Conservation (phyloP, 139 green algal genomes). For the Medakamo hakoo region DNA sequence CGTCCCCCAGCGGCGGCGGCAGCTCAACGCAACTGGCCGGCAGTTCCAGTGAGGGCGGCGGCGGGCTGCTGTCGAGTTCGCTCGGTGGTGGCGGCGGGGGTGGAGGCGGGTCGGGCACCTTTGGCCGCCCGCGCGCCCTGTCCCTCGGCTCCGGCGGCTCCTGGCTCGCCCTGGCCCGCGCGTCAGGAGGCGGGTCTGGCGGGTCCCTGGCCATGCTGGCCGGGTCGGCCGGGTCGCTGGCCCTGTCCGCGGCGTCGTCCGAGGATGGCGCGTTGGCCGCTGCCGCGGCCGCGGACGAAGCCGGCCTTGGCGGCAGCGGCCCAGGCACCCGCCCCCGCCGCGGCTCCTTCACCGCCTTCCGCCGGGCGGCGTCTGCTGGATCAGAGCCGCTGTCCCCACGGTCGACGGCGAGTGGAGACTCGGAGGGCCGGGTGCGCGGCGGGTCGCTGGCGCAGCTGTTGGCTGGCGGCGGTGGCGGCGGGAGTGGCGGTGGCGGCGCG, state of each 20-base stretch:
- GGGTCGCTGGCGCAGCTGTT: not conserved
- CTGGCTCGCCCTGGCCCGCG: not conserved
- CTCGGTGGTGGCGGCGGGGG: too few species aligned
- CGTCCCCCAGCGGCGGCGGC: not conserved
- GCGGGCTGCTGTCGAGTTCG: too few species aligned
- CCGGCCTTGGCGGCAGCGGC: too few species aligned
- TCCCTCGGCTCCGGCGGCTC: not conserved
- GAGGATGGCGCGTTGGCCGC: not conserved
- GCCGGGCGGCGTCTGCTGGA: not conserved
- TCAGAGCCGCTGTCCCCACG: not conserved
- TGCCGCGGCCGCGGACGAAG: not conserved
- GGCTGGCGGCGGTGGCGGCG: too few species aligned
- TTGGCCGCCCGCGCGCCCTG: not conserved
- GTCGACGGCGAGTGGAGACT: not conserved
- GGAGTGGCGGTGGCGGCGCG: too few species aligned
- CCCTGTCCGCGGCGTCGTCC: not conserved
- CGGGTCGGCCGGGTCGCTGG: not conserved
- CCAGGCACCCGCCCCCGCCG: too few species aligned
- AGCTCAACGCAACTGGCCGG: too few species aligned
- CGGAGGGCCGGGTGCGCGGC: not conserved
- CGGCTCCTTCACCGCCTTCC: too few species aligned
- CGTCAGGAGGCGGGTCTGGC: not conserved
- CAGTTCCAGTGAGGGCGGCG: too few species aligned
- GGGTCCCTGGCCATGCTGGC: not conserved
- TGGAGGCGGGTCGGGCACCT: too few species aligned